Percentiles rank a stretch among this genome's conserved stretches.
phyloP scores from a whole-genome alignment of 805 yeast genomes.

The Metschnikowia bowlesiae region DNA sequence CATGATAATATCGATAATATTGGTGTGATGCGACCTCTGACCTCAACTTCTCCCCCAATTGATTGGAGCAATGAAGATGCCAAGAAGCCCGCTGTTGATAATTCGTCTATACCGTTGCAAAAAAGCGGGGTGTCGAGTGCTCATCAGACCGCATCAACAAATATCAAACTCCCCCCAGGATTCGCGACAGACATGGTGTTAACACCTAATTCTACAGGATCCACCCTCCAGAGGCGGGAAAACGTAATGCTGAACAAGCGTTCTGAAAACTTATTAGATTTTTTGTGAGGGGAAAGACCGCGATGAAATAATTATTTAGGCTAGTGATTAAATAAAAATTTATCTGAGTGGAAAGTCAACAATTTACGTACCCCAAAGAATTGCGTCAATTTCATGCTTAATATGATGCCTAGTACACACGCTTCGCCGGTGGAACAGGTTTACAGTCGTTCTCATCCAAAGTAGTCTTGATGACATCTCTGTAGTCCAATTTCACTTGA shows the following conservation, averaged over 20 bases:
- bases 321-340: neutral
- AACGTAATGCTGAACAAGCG: neutral
- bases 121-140: neutral
- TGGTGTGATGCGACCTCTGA: neutral
- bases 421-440: constrained; percentile 94
- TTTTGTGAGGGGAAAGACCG: neutral
- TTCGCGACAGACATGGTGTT: constrained; percentile 24
- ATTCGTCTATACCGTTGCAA: neutral
- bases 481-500: constrained; percentile 70
- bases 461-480: constrained; percentile 77
- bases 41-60: neutral
- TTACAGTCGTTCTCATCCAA: constrained; percentile 91
- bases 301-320: neutral
- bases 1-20: neutral
- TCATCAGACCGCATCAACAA: neutral
- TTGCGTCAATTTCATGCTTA: neutral
- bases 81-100: neutral
- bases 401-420: constrained; percentile 63
- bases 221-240: neutral
- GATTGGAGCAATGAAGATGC: neutral
- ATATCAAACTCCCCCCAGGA: constrained; percentile 30
- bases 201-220: constrained; percentile 21
- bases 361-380: neutral
- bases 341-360: neutral
- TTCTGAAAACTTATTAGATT: neutral